Evolutionary conservation across 2,329 filamentous ascomycete species (phyloP).

Genomic region (Lachnellula suecica): DNA sequence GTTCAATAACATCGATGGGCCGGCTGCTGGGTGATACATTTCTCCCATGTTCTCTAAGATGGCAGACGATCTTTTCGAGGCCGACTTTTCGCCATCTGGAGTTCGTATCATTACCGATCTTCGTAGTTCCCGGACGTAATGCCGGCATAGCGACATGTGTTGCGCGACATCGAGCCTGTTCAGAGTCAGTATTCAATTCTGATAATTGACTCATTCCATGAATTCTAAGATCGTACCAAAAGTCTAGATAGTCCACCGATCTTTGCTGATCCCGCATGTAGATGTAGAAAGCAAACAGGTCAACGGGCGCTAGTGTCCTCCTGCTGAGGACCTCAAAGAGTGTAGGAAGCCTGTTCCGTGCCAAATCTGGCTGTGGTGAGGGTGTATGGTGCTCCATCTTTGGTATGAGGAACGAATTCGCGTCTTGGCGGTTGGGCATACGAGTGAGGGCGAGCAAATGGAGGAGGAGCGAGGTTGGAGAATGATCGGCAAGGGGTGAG

Average conservation of each 20-base stretch:
- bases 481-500: not conserved
- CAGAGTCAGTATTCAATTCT: conserved; percentile 6
- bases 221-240: conserved; percentile 67
- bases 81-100: conserved; percentile 77
- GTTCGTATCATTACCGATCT: conserved; percentile 91
- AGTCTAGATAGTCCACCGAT: conserved; percentile 96
- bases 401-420: no score
- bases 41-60: conserved; percentile 75
- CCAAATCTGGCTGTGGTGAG: conserved; percentile 57
- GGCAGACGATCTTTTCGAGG: conserved; percentile 80
- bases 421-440: no score
- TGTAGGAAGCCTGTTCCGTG: conserved; percentile 84
- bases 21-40: conserved; percentile 56
- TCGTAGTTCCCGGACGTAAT: conserved; percentile 94
- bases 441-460: not conserved
- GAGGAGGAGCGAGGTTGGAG: conserved; percentile 4
- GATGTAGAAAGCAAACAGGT: conserved; percentile 98
- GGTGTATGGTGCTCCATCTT: conserved; percentile 39
- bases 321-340: conserved; percentile 95
- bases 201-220: not conserved
- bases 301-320: conserved; percentile 90
- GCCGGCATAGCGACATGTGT: conserved; percentile 95
- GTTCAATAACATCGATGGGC: conserved; percentile 60
- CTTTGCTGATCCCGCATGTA: conserved; percentile 99
- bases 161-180: conserved; percentile 96